phyloP scores from a whole-genome alignment of 1,139 yeast species.

The Martiniozyma asiatica region DNA sequence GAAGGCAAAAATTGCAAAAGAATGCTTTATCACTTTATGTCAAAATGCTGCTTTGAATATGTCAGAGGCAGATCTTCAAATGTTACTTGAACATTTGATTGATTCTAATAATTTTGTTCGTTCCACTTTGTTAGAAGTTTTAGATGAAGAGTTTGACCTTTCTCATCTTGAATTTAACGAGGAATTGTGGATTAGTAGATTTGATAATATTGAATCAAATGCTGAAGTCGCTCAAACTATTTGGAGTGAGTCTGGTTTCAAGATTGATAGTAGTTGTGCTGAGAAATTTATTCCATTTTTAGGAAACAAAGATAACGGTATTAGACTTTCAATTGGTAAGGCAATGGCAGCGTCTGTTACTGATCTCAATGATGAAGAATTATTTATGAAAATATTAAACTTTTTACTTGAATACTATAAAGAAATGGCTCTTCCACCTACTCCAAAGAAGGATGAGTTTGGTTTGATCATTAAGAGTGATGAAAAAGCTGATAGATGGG shows the following conservation, averaged over 20 bases:
- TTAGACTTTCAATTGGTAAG: slow-evolving; percentile 55
- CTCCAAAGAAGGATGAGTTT: slow-evolving; percentile 61
- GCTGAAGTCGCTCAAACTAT: slow-evolving; percentile 64
- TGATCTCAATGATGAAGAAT: slow-evolving; percentile 13
- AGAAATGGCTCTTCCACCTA: slow-evolving; percentile 61
- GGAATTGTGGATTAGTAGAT: slow-evolving; percentile 70
- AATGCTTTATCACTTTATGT: slow-evolving; percentile 64
- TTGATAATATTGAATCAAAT: slow-evolving; percentile 57
- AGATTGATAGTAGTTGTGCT: slow-evolving; percentile 32
- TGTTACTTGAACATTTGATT: slow-evolving; percentile 42
- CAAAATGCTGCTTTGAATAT: slow-evolving; percentile 61
- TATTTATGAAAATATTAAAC: slow-evolving; percentile 29
- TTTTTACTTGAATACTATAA: slow-evolving; percentile 43
- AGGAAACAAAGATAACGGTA: slow-evolving; percentile 44
- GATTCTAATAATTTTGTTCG: slow-evolving; percentile 64
- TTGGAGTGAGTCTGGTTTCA: slow-evolving; percentile 71
- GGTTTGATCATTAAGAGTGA: slow-evolving; percentile 62
- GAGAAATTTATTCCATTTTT: slow-evolving; percentile 37
- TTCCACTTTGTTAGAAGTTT: slow-evolving; percentile 63
- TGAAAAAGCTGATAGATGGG: slow-evolving; percentile 68
- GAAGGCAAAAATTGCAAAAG: slow-evolving; percentile 72
- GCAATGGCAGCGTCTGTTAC: slow-evolving; percentile 43
- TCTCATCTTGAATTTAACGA: slow-evolving; percentile 35
- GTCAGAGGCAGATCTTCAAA: slow-evolving; percentile 40
- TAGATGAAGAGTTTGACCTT: slow-evolving; percentile 81